Evolutionary conservation across 2,329 filamentous ascomycete genomes (phyloP), one percentile per base, ranked within the genome.

Genomic region (Pleurostoma richardsiae): DNA sequence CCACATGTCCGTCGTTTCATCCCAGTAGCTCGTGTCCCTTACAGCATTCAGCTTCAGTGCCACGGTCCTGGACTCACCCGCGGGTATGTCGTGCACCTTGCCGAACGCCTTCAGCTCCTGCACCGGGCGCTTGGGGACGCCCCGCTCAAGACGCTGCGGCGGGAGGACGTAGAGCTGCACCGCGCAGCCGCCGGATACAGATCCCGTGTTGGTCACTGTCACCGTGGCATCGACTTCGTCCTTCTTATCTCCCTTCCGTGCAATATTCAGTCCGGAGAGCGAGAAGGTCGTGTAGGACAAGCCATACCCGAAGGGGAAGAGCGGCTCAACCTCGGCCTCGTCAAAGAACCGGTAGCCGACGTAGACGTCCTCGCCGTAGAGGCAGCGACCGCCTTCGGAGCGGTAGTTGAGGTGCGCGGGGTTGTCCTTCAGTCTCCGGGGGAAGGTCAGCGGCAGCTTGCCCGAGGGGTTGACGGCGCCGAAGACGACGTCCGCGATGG

Each of bases 321-420:
- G 75, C 0, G 85, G 79, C 1, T 74, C 71, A 4, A 81, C 73
- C 33, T 82, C 73, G n/a, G 77, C 74, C 56, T 79, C 83, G 59
- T 94, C 88, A 62, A 89, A 94, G 70, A 83, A 90, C 27, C 87
- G 76, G 67, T 94, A 94, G 4, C 88, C 88, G 36, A 92, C 74
- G 62, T 89, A 92, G 41, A 94, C 72, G 50, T 89, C 88, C 64
- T 94, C 88, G 41, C 86, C 86, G 59, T 92, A 94, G 1, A 90
- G 69, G 0, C 85, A 82, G 48, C 85, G 77, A 40, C 86, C 80
- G 33, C 83, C 81, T 63, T 92, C 86, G 10, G 77, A 77, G 36
- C 76, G 70, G 64, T 83, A 92, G 70, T 90, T 91, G 56, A 90
- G 73, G 66, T 84, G 90, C 0, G 85, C 80, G 1, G 88, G 88